Evolutionary conservation across 2,329 filamentous ascomycete genomes (phyloP).

Genomic region (Calonectria crousiana): DNA sequence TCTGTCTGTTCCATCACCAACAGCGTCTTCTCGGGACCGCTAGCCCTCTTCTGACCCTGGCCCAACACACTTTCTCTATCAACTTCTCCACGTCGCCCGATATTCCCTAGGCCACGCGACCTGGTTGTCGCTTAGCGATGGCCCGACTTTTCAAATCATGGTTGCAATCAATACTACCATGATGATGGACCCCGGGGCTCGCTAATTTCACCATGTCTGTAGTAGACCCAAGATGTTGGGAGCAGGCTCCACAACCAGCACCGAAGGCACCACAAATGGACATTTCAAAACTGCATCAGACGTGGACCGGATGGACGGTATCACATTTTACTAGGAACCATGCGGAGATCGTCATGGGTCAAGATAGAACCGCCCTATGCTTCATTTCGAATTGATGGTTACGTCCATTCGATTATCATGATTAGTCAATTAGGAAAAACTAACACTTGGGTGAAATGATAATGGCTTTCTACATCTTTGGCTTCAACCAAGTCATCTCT

Average conservation of each 20-base stretch:
- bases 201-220: neutral
- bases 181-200: neutral
- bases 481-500: neutral
- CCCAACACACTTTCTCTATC: neutral
- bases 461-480: neutral
- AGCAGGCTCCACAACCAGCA: neutral
- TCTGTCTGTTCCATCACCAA: neutral
- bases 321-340: neutral
- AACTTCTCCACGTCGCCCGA: neutral
- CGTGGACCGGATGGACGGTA: neutral
- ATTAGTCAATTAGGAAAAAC: neutral
- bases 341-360: conserved; percentile 2
- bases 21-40: neutral
- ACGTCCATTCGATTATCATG: neutral
- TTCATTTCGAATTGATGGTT: neutral
- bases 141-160: neutral
- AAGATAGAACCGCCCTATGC: neutral
- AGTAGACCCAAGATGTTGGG: neutral
- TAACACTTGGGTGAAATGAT: neutral
- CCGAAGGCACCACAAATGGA: neutral
- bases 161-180: neutral
- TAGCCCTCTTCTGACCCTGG: neutral
- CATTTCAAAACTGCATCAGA: neutral
- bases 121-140: neutral
- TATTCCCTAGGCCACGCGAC: neutral